Base-by-base conservation (phyloP, 2,329 filamentous ascomycete species). In the Colletotrichum tamarilloi region DNA sequence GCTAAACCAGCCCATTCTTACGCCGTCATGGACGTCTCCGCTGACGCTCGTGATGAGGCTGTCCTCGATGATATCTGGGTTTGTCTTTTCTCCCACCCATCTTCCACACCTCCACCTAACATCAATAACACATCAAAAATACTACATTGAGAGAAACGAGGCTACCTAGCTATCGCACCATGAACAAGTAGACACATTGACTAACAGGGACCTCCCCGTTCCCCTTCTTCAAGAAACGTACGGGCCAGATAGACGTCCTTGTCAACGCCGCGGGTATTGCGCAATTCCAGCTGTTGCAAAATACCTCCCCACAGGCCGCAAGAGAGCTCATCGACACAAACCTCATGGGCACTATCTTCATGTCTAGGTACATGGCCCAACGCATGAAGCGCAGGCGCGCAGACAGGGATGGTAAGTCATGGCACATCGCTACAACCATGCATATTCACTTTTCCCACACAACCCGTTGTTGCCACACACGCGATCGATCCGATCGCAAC, bases 251-350 rank as follows among this genome's bases (percentile, higher is more conserved):
- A 9, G 86, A 90, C 77, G 85, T 96, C 35, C 88, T 97, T 1
- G 88, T 97, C 75, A 97, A 97, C 79, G 93, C 93, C 30, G 95
- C 95, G 0, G 95, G 95, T 11, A 85, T 95, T 26, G 87, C 92
- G 0, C 91, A 95, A 76, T 87, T 87, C 14, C 89, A 87, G 0
- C 84, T 94, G 1, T 86, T 97, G n/a, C 83, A 90, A 57, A 84
- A 86, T 11, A 90, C 89, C 1, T 77, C 82, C 0, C 79, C 87
- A 0, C 80, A 83, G 0, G 84, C 87, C 3, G 85, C 95, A 26
- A 84, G 89, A 1, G 76, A 84, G 1, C 85, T 95, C 7, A 78
- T 97, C 5, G 84, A 89, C 63, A 93, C 90, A 52, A 98, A 98
- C 80, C 87, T 97, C 1, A 84, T 87, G 65, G 88, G 90, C 1